These are phyloP conservation scores for Mycocentrospora acerina DNA, from an alignment of 2,329 filamentous ascomycete species.

Conservation along the genomic window DNA sequence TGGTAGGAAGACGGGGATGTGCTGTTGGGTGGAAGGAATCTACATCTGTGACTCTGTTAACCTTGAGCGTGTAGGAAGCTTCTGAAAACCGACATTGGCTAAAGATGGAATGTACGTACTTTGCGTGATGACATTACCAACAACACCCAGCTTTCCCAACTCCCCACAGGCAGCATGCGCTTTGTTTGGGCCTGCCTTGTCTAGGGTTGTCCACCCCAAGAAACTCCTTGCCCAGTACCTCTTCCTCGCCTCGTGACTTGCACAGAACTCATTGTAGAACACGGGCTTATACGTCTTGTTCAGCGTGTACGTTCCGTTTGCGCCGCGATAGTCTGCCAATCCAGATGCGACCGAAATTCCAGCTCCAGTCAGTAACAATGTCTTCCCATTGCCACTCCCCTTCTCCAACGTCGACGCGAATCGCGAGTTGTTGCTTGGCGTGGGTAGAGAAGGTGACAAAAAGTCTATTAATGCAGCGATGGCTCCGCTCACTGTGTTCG, in stretches of 20 bases:
- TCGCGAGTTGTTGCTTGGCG: slow-evolving; percentile 12
- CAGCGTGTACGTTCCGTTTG: slow-evolving; percentile 86
- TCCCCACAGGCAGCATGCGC: slow-evolving; percentile 76
- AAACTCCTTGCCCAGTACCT: slow-evolving; percentile 96
- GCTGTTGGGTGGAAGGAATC: slow-evolving; percentile 86
- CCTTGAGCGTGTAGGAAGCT: neutral
- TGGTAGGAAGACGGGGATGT: slow-evolving; percentile 71
- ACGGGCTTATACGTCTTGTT: slow-evolving; percentile 90
- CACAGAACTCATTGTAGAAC: slow-evolving; percentile 87
- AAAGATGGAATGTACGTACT: slow-evolving; percentile 50
- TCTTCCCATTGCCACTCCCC: slow-evolving; percentile 50
- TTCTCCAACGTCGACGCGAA: slow-evolving; percentile 2
- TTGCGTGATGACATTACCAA: slow-evolving; percentile 83
- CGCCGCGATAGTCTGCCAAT: slow-evolving; percentile 87
- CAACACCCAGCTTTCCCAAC: slow-evolving; percentile 69
- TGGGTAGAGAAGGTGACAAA: slow-evolving; percentile 54
- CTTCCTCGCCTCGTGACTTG: slow-evolving; percentile 80
- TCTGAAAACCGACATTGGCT: neutral
- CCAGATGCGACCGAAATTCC: slow-evolving; percentile 93
- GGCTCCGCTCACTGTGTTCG: slow-evolving; percentile 69
- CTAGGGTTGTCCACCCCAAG: slow-evolving; percentile 82
- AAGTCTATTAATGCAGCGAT: slow-evolving; percentile 77
- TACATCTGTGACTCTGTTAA: slow-evolving; percentile 58
- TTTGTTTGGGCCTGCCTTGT: slow-evolving; percentile 75
- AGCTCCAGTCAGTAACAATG: slow-evolving; percentile 74